A percentile compares a stretch with the other conserved stretches of the same genome.
Evolutionary conservation across 768 basidiomycete genomes (phyloP).

Genomic region (Mycena chlorophos): DNA sequence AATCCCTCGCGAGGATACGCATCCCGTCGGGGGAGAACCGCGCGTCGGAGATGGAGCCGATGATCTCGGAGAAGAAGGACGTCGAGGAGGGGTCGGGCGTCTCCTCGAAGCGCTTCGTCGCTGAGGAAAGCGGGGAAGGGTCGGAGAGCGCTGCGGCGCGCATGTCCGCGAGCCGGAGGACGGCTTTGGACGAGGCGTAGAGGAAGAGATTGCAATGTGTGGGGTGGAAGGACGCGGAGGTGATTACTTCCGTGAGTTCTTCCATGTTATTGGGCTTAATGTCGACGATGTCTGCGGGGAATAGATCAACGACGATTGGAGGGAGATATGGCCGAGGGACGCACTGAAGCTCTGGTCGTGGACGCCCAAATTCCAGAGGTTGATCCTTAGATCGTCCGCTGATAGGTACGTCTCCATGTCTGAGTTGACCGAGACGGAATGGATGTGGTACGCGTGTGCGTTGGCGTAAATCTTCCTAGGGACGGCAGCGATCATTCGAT

Average conservation of each 20-base stretch:
- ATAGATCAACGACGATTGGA: not conserved
- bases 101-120: constrained; percentile 89
- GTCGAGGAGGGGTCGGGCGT: constrained; percentile 96
- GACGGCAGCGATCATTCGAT: constrained; percentile 97
- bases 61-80: constrained; percentile 99
- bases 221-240: constrained; percentile 97
- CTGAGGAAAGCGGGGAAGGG: constrained; percentile 56
- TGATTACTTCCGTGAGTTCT: constrained; percentile 98
- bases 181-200: constrained; percentile 99
- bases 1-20: constrained; percentile 95
- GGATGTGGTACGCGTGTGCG: constrained; percentile 99
- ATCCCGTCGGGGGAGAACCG: constrained; percentile 97
- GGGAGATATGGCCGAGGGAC: constrained; percentile 37
- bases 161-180: constrained; percentile 99
- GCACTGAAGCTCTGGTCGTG: constrained; percentile 98
- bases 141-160: constrained; percentile 95
- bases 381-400: constrained; percentile 94
- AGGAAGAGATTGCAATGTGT: constrained; percentile 97
- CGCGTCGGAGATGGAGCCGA: constrained; percentile 98
- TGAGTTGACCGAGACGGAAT: constrained; percentile 98
- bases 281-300: constrained; percentile 87
- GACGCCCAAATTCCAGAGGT: constrained; percentile 97
- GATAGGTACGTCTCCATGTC: constrained; percentile 99
- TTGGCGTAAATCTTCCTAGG: constrained; percentile 99
- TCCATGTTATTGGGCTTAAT: constrained; percentile 99